phyloP scores from a whole-genome alignment of 345 rosid genomes.

The Nasturtium officinale region DNA sequence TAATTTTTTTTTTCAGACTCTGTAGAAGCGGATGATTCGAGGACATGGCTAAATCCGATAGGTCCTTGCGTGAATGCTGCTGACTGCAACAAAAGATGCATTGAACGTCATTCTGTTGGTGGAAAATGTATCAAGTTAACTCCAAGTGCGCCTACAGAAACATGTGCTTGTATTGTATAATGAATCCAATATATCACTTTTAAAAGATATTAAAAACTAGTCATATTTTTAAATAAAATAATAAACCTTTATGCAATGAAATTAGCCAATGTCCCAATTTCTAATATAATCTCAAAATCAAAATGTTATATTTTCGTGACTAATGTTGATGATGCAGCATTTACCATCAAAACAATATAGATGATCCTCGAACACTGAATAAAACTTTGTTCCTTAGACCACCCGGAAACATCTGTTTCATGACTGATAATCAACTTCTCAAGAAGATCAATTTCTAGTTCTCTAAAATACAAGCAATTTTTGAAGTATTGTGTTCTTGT shows the following conservation, averaged over 20 bases:
- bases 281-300: not conserved
- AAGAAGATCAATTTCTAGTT: too few species aligned
- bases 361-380: slow-evolving; percentile 68
- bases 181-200: not conserved
- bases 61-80: not conserved
- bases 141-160: not conserved
- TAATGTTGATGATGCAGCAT: slow-evolving; percentile 58
- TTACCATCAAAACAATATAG: slow-evolving; percentile 59
- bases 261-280: not conserved
- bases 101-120: not conserved
- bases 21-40: not conserved
- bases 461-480: slow-evolving; percentile 13
- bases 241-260: not conserved
- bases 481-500: not conserved
- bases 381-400: slow-evolving; percentile 62
- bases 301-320: slow-evolving; percentile 24
- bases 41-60: not conserved
- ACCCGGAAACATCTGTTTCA: slow-evolving; percentile 49
- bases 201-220: too few species aligned
- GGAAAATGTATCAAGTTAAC: not conserved
- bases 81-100: slow-evolving; percentile 1
- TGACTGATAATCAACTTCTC: slow-evolving; percentile 63
- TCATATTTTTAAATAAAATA: too few species aligned
- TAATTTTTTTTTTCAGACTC: slow-evolving; percentile 14
- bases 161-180: slow-evolving; percentile 3